These are phyloP conservation scores for Penicillium rolfsii DNA, from an alignment of 2,329 filamentous ascomycete genomes.

Conservation along the genomic window DNA sequence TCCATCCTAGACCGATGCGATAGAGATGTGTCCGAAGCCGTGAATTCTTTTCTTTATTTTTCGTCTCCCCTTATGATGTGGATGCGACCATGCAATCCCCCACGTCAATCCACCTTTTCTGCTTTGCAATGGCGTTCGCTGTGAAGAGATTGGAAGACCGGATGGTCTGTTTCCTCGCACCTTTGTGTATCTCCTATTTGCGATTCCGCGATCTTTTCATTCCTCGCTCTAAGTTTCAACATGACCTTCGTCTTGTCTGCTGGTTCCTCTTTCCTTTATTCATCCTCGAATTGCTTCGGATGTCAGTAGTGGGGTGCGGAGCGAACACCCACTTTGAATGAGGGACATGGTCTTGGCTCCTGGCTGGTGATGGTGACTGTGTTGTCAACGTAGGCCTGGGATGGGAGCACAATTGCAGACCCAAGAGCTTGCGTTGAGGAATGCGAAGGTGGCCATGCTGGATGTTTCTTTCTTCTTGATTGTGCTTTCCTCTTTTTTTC, in stretches of 20 bases:
- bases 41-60: constrained; percentile 30
- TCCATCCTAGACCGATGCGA: neutral
- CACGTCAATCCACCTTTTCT: constrained; percentile 19
- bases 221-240: too few species aligned
- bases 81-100: constrained; percentile 4
- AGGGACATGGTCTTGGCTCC: neutral
- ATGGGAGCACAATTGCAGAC: neutral
- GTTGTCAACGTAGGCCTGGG: neutral
- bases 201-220: constrained; percentile 12
- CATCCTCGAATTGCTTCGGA: neutral
- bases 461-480: constrained; percentile 11
- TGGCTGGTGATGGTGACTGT: neutral
- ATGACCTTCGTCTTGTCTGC: neutral
- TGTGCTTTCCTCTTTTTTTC: constrained; percentile 12
- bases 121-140: constrained; percentile 43
- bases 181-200: constrained; percentile 21
- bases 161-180: constrained; percentile 13
- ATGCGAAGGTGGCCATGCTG: constrained; percentile 1
- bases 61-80: constrained; percentile 26
- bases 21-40: constrained; percentile 23
- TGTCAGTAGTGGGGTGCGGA: neutral
- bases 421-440: constrained; percentile 2
- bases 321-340: neutral
- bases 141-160: constrained; percentile 38
- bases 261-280: neutral